phyloP scores from a whole-genome alignment of 257 asterid species.

The Agastache rugosa region DNA sequence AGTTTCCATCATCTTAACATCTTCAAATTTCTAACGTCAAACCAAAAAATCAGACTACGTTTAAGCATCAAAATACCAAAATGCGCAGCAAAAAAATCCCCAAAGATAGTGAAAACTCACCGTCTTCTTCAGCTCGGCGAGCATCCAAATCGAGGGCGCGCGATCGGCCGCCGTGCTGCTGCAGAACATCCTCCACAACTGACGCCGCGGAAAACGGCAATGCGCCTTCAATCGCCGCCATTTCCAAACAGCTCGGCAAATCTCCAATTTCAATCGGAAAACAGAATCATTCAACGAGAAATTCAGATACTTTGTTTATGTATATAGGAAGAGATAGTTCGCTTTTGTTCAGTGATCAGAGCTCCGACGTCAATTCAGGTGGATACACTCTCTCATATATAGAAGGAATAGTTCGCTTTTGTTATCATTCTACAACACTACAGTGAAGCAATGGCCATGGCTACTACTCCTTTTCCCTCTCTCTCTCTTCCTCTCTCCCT shows the following conservation, averaged over 20 bases:
- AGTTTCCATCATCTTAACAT: not conserved
- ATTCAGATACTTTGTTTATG: not conserved
- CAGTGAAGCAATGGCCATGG: slow-evolving; percentile 49
- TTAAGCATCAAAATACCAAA: not conserved
- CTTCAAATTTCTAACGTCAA: not conserved
- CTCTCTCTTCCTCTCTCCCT: not conserved
- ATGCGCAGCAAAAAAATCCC: not conserved
- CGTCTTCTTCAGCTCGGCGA: slow-evolving; percentile 91
- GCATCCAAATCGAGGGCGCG: slow-evolving; percentile 85
- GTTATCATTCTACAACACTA: slow-evolving; percentile 39
- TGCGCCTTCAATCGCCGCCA: slow-evolving; percentile 64
- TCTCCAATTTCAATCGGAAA: slow-evolving; percentile 26
- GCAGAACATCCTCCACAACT: slow-evolving; percentile 89
- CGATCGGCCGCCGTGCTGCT: slow-evolving; percentile 79
- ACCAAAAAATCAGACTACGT: not conserved
- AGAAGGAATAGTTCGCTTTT: slow-evolving; percentile 31
- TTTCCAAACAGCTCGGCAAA: slow-evolving; percentile 23
- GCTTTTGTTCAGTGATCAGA: not conserved
- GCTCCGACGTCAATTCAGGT: slow-evolving; percentile 31
- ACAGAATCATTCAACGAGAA: slow-evolving; percentile 27
- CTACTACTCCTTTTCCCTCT: slow-evolving; percentile 30
- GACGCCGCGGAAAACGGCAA: slow-evolving; percentile 78
- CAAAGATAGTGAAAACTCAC: slow-evolving; percentile 42
- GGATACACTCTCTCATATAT: slow-evolving; percentile 23
- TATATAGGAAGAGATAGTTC: not conserved